Conservation (phyloP, 345 rosid species). For the Microcos paniculata region DNA sequence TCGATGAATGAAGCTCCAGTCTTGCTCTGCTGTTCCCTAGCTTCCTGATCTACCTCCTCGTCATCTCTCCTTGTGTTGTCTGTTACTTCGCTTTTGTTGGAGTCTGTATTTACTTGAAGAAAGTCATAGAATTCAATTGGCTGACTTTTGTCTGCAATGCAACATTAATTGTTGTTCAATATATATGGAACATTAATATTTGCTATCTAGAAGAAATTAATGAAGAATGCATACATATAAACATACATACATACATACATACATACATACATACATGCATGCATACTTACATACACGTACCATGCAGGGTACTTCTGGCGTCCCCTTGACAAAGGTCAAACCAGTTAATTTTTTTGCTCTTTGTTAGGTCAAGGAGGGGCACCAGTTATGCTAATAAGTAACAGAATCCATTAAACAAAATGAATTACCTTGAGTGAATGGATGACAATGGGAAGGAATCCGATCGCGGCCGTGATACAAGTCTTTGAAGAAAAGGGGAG, state of each 20-base stretch:
- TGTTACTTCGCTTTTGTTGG: slow-evolving; percentile 54
- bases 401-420: no score
- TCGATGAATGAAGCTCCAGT: slow-evolving; percentile 47
- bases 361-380: no score
- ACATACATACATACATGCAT: no score
- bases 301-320: no score
- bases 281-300: no score
- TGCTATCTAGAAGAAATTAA: neutral
- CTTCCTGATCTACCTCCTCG: slow-evolving; percentile 51
- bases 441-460: neutral
- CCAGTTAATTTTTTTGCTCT: no score
- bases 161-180: neutral
- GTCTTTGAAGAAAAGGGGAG: slow-evolving; percentile 7
- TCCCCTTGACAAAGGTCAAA: no score
- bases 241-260: no score
- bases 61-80: slow-evolving; percentile 45
- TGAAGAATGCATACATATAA: neutral
- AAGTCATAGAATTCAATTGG: slow-evolving; percentile 63
- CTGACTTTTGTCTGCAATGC: slow-evolving; percentile 34
- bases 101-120: slow-evolving; percentile 63
- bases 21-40: slow-evolving; percentile 25
- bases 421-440: slow-evolving; percentile 11
- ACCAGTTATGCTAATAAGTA: no score
- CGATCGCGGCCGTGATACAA: neutral
- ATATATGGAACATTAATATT: neutral